Conservation (phyloP, 2,329 filamentous ascomycete species). For the Calonectria ilicicola region DNA sequence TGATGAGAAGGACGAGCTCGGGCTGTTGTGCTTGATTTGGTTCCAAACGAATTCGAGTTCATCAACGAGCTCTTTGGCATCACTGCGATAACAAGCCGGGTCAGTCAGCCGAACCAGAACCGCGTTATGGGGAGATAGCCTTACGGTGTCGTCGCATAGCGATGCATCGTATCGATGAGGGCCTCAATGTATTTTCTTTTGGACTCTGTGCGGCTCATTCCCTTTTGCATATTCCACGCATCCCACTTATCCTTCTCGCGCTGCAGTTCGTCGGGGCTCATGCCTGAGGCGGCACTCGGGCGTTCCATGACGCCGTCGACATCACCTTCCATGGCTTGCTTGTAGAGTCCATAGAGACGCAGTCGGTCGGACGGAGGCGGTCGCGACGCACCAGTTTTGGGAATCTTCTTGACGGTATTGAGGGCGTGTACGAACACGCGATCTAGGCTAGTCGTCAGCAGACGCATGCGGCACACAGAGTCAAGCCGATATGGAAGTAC, state of each 20-base stretch:
- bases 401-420: slow-evolving; percentile 98
- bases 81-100: slow-evolving; percentile 55
- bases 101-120: slow-evolving; percentile 33
- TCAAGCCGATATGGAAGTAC: slow-evolving; percentile 24
- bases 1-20: slow-evolving; percentile 70
- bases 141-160: slow-evolving; percentile 88
- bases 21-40: slow-evolving; percentile 90
- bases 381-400: slow-evolving; percentile 89
- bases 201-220: slow-evolving; percentile 87
- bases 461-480: background rate
- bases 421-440: slow-evolving; percentile 99
- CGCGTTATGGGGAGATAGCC: slow-evolving; percentile 42
- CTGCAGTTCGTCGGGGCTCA: slow-evolving; percentile 65
- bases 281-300: slow-evolving; percentile 66
- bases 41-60: slow-evolving; percentile 99
- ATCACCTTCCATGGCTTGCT: slow-evolving; percentile 99
- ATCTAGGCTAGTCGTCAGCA: slow-evolving; percentile 67
- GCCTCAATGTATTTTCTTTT: slow-evolving; percentile 95
- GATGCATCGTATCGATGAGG: slow-evolving; percentile 96
- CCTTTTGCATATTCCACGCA: slow-evolving; percentile 91
- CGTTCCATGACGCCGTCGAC: slow-evolving; percentile 94
- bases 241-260: slow-evolving; percentile 83
- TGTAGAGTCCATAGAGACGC: slow-evolving; percentile 97
- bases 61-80: slow-evolving; percentile 86
- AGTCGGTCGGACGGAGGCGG: slow-evolving; percentile 88